A percentile compares a stretch with the other conserved stretches of the same genome.
phyloP scores from a whole-genome alignment of 495 filamentous ascomycete genomes.

The Penicillium verhagenii region DNA sequence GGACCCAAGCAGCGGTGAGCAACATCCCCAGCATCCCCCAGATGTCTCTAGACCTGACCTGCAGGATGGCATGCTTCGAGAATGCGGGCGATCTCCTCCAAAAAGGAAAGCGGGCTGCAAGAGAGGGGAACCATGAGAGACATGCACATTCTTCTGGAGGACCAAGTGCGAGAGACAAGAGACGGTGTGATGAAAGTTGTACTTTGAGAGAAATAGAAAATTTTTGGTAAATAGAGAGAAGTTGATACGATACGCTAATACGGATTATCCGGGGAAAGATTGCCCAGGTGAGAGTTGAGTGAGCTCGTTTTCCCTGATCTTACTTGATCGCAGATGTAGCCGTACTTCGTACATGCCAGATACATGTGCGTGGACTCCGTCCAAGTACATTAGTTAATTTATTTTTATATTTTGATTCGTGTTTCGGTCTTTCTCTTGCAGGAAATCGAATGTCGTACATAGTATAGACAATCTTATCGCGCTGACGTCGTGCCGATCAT shows the following conservation, averaged over 20 bases:
- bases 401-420: too few species aligned
- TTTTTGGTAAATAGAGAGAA: too few species aligned
- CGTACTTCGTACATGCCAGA: too few species aligned
- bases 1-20: conserved; percentile 14
- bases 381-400: too few species aligned
- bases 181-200: not conserved
- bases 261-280: too few species aligned
- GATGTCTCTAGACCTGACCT: not conserved
- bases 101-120: not conserved
- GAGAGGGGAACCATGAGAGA: not conserved
- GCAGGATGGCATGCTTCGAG: conserved; percentile 21
- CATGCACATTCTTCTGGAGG: not conserved
- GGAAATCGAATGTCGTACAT: not conserved
- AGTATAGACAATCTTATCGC: not conserved
- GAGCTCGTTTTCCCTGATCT: too few species aligned
- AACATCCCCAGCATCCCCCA: conserved; percentile 1
- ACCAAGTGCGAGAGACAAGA: not conserved
- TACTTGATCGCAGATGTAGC: too few species aligned
- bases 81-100: conserved; percentile 17
- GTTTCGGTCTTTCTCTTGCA: too few species aligned
- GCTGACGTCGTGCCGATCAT: conserved; percentile 13
- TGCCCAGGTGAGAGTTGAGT: too few species aligned
- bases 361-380: too few species aligned
- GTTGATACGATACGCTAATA: too few species aligned
- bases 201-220: too few species aligned